These are phyloP conservation scores for Odontarrhena argentea DNA, from an alignment of 345 rosid genomes.

Conservation along the genomic window DNA sequence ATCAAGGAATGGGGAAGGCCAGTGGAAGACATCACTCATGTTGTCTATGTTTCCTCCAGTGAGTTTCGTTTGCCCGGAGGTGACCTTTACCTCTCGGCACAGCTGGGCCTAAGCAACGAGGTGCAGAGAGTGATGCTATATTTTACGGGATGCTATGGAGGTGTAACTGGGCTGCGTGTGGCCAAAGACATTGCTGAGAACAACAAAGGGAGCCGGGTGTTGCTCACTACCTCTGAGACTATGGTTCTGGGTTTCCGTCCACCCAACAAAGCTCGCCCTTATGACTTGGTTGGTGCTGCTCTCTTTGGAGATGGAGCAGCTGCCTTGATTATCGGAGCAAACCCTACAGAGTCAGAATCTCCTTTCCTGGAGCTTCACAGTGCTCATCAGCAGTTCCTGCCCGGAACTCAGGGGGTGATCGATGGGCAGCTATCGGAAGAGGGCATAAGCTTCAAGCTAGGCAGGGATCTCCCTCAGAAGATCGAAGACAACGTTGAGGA, in stretches of 20 bases:
- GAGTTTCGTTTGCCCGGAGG: constrained; percentile 92
- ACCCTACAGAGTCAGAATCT: constrained; percentile 56
- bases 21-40: constrained; percentile 73
- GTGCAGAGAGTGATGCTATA: constrained; percentile 82
- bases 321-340: constrained; percentile 69
- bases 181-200: constrained; percentile 96
- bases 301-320: constrained; percentile 99
- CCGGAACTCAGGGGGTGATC: constrained; percentile 70
- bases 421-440: constrained; percentile 86
- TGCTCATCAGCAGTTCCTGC: constrained; percentile 81
- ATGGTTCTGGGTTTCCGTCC: constrained; percentile 90
- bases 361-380: constrained; percentile 83
- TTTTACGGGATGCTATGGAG: constrained; percentile 88
- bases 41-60: constrained; percentile 90
- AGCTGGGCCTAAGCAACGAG: constrained; percentile 70
- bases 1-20: constrained; percentile 83
- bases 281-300: constrained; percentile 91
- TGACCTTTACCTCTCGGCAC: constrained; percentile 70
- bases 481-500: constrained; percentile 79
- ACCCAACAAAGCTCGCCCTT: constrained; percentile 78
- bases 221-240: constrained; percentile 81
- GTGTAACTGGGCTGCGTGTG: constrained; percentile 77
- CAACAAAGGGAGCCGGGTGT: constrained; percentile 80
- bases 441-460: constrained; percentile 90
- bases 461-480: constrained; percentile 85